Evolutionary conservation across 2,329 filamentous ascomycete species (phyloP).

Genomic region (Cladosporium austrohemisphaericum): DNA sequence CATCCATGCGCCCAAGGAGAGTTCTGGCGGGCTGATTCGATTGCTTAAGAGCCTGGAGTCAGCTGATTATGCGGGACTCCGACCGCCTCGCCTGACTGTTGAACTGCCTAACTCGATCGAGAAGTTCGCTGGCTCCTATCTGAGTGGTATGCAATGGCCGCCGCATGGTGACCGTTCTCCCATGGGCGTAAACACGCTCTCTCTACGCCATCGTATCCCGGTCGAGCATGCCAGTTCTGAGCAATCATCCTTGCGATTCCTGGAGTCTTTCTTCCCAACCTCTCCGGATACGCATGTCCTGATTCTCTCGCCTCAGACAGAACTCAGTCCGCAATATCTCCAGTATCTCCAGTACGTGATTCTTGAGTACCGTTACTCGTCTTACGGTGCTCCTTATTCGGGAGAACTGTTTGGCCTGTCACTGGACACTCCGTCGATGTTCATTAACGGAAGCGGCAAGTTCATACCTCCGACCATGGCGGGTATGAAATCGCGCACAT

Average conservation of each 20-base stretch:
- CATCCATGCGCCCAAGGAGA: slow-evolving; percentile 67
- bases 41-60: slow-evolving; percentile 70
- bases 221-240: slow-evolving; percentile 58
- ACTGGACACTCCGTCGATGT: slow-evolving; percentile 65
- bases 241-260: slow-evolving; percentile 68
- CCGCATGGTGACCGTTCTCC: slow-evolving; percentile 48
- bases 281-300: slow-evolving; percentile 70
- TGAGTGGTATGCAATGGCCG: slow-evolving; percentile 67
- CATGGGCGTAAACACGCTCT: slow-evolving; percentile 48
- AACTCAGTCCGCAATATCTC: slow-evolving; percentile 76
- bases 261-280: slow-evolving; percentile 84
- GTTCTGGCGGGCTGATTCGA: slow-evolving; percentile 70
- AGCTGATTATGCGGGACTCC: slow-evolving; percentile 71
- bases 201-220: slow-evolving; percentile 70
- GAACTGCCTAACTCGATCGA: slow-evolving; percentile 75
- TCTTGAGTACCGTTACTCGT: slow-evolving; percentile 73
- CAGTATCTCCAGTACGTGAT: slow-evolving; percentile 79
- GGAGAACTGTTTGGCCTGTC: slow-evolving; percentile 70
- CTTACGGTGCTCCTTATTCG: slow-evolving; percentile 43
- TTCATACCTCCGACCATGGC: slow-evolving; percentile 48
- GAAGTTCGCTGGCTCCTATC: slow-evolving; percentile 56
- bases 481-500: slow-evolving; percentile 32
- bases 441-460: slow-evolving; percentile 57
- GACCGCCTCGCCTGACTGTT: slow-evolving; percentile 72
- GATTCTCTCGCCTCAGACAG: slow-evolving; percentile 75